Percentiles rank a stretch among this genome's conserved stretches.
These are phyloP conservation scores for Microbotryum intermedium DNA, from an alignment of 1,284 basidiomycete genomes.

Conservation along the genomic window DNA sequence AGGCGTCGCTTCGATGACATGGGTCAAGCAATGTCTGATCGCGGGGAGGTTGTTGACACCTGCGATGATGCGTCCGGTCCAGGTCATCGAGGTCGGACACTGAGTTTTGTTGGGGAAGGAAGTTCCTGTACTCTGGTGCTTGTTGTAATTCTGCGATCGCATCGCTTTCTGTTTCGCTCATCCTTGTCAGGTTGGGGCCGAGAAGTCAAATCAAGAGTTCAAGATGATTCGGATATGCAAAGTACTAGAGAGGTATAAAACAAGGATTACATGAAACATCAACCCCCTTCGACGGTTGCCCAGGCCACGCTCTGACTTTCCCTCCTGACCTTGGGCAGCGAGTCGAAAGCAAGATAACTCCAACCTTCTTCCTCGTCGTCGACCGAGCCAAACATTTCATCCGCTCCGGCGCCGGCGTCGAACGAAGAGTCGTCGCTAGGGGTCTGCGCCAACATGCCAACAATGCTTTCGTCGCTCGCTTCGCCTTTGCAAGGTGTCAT, in stretches of 20 bases:
- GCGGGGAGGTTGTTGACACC: conserved; percentile 42
- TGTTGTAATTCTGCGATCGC: no score
- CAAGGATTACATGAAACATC: no score
- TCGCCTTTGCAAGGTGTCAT: not conserved
- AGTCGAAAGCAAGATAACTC: conserved; percentile 18
- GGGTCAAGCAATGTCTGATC: conserved; percentile 75
- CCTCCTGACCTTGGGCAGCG: not conserved
- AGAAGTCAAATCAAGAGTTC: no score
- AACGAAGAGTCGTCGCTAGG: not conserved
- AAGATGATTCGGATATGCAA: no score
- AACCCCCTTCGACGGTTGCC: no score
- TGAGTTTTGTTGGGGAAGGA: not conserved
- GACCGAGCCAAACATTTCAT: not conserved
- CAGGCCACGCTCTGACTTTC: not conserved
- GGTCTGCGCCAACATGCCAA: no score
- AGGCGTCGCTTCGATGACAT: conserved; percentile 47
- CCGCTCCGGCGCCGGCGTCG: not conserved
- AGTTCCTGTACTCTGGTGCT: no score
- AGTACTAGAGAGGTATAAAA: no score
- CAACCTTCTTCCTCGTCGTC: conserved; percentile 14
- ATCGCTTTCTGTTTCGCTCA: no score
- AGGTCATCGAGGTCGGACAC: not conserved
- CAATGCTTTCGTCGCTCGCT: not conserved
- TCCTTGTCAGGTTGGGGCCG: no score
- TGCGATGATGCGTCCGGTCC: conserved; percentile 1